These are phyloP conservation scores for Botryobasidium botryosum DNA, from an alignment of 768 basidiomycete species.

Conservation along the genomic window DNA sequence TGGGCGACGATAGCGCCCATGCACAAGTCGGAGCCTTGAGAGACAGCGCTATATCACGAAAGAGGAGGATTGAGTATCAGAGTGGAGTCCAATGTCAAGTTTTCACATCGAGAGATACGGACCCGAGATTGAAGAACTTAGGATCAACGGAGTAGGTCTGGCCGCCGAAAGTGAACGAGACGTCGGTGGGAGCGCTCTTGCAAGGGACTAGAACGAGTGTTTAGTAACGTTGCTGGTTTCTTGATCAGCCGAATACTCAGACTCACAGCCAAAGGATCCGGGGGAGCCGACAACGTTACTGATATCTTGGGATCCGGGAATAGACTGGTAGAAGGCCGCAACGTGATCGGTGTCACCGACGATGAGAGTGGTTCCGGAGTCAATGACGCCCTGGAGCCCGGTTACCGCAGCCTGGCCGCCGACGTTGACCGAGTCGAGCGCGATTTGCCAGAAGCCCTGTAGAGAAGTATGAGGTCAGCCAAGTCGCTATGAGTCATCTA, in stretches of 20 bases:
- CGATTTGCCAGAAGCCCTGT: constrained; percentile 18
- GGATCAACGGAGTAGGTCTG: constrained; percentile 15
- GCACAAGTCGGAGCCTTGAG: constrained; percentile 5
- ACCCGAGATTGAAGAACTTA: constrained; percentile 20
- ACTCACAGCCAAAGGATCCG: constrained; percentile 10
- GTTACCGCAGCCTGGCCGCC: constrained; percentile 9
- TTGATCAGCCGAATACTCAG: not conserved
- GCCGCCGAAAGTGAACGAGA: constrained; percentile 7
- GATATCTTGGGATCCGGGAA: constrained; percentile 15
- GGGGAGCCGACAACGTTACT: constrained; percentile 6
- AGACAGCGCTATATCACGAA: too few species aligned
- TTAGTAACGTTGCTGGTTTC: too few species aligned
- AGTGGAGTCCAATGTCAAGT: too few species aligned
- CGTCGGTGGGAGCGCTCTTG: not conserved
- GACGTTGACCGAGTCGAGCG: constrained; percentile 8
- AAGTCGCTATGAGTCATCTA: too few species aligned
- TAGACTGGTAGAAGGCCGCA: constrained; percentile 14
- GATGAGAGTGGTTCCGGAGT: constrained; percentile 19
- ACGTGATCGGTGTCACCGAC: constrained; percentile 13
- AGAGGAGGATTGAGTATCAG: too few species aligned
- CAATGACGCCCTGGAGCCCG: constrained; percentile 19
- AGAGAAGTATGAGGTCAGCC: too few species aligned
- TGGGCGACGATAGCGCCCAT: constrained; percentile 7
- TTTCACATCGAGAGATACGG: too few species aligned
- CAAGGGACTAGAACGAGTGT: constrained; percentile 7